Percentiles rank a stretch among this genome's conserved stretches.
Evolutionary conservation across 2,329 filamentous ascomycete species (phyloP).

Genomic region (Botryotinia convoluta): DNA sequence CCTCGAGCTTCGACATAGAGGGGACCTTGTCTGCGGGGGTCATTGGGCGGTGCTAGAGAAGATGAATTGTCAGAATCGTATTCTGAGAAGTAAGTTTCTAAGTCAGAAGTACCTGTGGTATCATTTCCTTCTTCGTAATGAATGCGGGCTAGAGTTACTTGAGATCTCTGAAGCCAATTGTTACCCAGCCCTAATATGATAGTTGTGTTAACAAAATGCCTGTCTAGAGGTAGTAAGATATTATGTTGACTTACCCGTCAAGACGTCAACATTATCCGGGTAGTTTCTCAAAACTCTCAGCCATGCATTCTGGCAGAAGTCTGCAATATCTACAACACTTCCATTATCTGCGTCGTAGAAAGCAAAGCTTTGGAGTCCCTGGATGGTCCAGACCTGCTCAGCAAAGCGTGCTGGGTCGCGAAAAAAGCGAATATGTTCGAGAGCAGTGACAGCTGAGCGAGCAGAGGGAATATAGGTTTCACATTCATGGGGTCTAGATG

Average conservation of each 20-base stretch:
- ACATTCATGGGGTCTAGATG: conserved; percentile 33
- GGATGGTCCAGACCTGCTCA: conserved; percentile 44
- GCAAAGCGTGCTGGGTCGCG: conserved; percentile 37
- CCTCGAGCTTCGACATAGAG: conserved; percentile 53
- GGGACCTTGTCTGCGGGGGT: conserved; percentile 37
- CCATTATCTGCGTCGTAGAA: conserved; percentile 49
- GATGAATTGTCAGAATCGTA: conserved; percentile 34
- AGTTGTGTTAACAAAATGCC: not conserved
- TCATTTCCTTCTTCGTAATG: conserved; percentile 44
- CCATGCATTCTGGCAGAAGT: conserved; percentile 50
- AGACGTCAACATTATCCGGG: conserved; percentile 43
- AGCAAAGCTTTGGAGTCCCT: conserved; percentile 48
- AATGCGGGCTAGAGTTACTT: conserved; percentile 48
- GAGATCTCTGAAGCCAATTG: conserved; percentile 52
- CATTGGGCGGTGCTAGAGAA: conserved; percentile 36
- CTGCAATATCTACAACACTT: conserved; percentile 45
- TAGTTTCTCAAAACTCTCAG: conserved; percentile 46
- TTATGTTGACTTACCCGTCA: conserved; percentile 40
- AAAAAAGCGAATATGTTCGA: conserved; percentile 43
- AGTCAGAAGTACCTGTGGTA: conserved; percentile 31
- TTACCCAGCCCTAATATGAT: conserved; percentile 45
- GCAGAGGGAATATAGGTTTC: conserved; percentile 40
- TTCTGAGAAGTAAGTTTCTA: not conserved
- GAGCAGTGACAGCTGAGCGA: conserved; percentile 41
- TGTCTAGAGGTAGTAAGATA: not conserved